Evolutionary conservation across 1,139 yeast genomes (phyloP).

Genomic region (Candida sanyaensis): DNA sequence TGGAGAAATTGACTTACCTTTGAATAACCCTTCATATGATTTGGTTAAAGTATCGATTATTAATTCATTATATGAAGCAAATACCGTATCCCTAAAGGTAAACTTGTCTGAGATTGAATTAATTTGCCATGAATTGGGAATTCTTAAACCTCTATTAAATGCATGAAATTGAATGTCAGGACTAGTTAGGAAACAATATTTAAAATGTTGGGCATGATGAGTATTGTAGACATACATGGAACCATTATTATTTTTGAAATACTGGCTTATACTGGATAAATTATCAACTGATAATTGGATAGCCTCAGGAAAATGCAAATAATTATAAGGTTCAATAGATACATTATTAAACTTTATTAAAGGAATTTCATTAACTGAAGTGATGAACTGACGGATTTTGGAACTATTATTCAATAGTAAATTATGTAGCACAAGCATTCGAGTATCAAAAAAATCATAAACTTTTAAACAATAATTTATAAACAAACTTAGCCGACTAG

Average conservation of each 20-base stretch:
- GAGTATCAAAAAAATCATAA: constrained; percentile 23
- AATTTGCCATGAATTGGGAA: background rate
- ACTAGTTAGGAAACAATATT: background rate
- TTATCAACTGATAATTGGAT: background rate
- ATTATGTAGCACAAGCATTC: constrained; percentile 12
- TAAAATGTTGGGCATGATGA: constrained; percentile 14
- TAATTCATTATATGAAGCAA: background rate
- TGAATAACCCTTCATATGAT: background rate
- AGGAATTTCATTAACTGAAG: constrained; percentile 2
- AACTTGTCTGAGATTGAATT: background rate
- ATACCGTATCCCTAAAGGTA: background rate
- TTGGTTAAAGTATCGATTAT: background rate
- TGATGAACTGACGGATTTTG: background rate
- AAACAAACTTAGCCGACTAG: constrained; percentile 9
- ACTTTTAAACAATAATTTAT: constrained; percentile 22
- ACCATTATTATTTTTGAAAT: background rate
- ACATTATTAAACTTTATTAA: background rate
- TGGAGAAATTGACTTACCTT: no score
- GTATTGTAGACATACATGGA: constrained; percentile 13
- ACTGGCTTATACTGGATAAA: background rate
- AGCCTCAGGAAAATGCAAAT: constrained; percentile 3
- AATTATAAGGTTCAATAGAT: background rate
- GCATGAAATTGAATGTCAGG: background rate
- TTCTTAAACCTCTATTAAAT: background rate
- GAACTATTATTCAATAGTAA: background rate